These are phyloP conservation scores for Citrullus colocynthis DNA, from an alignment of 306 rosid genomes.

Conservation along the genomic window DNA sequence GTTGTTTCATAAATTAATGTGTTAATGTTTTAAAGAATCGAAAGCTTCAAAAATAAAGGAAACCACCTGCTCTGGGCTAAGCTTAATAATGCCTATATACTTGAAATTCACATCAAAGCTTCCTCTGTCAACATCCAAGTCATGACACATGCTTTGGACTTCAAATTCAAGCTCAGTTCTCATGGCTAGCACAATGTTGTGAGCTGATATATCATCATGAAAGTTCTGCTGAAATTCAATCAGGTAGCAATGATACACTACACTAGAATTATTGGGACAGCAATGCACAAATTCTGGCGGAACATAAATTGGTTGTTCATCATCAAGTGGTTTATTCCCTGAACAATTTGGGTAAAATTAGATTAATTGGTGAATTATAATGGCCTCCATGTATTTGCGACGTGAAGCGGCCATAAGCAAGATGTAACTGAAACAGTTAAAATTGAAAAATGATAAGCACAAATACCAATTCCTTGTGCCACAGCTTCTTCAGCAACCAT, in stretches of 20 bases:
- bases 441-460: neutral
- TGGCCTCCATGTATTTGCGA: neutral
- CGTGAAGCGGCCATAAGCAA: neutral
- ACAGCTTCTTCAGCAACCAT: conserved; percentile 40
- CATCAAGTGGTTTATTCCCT: conserved; percentile 41
- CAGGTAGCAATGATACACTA: conserved; percentile 49
- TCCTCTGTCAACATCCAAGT: conserved; percentile 40
- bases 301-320: conserved; percentile 42
- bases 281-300: conserved; percentile 46
- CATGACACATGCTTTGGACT: conserved; percentile 28
- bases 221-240: conserved; percentile 51
- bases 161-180: conserved; percentile 44
- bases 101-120: conserved; percentile 27
- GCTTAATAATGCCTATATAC: conserved; percentile 33
- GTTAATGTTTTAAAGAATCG: neutral
- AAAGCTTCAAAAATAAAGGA: conserved; percentile 5
- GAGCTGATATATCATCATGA: conserved; percentile 26
- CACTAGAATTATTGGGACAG: conserved; percentile 9
- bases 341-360: conserved; percentile 7
- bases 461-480: conserved; percentile 39
- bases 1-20: neutral
- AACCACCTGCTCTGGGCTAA: conserved; percentile 41
- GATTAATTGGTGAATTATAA: conserved; percentile 8
- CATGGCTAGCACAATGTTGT: conserved; percentile 41
- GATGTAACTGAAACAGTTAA: neutral